Evolutionary conservation across 352 stramenopile species (phyloP).

Genomic region (Detonula confervacea): DNA sequence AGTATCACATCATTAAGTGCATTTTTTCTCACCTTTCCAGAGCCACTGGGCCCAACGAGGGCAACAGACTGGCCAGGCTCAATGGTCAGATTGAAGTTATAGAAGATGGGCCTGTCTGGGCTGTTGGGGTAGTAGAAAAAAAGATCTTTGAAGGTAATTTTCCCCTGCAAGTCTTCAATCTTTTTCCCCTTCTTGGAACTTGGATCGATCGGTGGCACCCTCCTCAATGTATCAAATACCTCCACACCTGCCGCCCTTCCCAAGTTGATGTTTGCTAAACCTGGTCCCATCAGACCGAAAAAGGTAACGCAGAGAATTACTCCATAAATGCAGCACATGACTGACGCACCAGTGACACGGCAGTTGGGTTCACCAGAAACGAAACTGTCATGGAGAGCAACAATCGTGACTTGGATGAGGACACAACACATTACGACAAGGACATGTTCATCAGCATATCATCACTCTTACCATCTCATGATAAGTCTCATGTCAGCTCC

Average conservation of each 20-base stretch:
- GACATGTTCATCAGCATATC: too few relatives aligned
- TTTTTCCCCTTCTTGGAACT: conserved; percentile 35
- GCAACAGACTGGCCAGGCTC: conserved; percentile 46
- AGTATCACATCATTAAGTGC: too few relatives aligned
- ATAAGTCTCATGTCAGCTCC: conserved; percentile 16
- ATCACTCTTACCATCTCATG: too few relatives aligned
- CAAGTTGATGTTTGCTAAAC: conserved; percentile 48
- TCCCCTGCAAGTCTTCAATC: conserved; percentile 19
- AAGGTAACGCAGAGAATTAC: conserved; percentile 49
- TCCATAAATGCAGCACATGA: conserved; percentile 64
- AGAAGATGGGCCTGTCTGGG: conserved; percentile 42
- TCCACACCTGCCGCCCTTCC: conserved; percentile 48
- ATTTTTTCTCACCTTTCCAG: too few relatives aligned
- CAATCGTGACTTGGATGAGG: too few relatives aligned
- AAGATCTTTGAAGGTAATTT: conserved; percentile 21
- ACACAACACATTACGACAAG: too few relatives aligned
- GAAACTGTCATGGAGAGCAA: too few relatives aligned
- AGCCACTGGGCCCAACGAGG: conserved; percentile 89
- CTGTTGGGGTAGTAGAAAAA: conserved; percentile 47
- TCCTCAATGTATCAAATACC: conserved; percentile 54
- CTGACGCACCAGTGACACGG: conserved; percentile 43
- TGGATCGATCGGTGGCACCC: conserved; percentile 47
- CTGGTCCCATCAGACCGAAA: conserved; percentile 52
- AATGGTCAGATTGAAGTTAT: conserved; percentile 46
- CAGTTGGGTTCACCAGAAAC: conserved; percentile 41